Evolutionary conservation across 177 flowering plant genomes (phyloP), one percentile per base, ranked within the genome.

Genomic region (Vitis hybrid): DNA sequence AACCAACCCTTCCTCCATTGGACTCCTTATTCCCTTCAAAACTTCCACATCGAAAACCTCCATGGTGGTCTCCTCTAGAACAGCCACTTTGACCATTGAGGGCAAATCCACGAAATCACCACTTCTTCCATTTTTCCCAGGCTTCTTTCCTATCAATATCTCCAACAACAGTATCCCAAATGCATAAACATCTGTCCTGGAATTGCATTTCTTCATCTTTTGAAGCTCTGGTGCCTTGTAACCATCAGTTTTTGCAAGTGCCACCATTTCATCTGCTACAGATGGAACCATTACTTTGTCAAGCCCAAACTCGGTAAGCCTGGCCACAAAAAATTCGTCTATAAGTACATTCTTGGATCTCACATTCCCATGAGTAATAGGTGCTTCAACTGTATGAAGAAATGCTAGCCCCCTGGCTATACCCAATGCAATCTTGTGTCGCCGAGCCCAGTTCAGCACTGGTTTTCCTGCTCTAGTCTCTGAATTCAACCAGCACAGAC

Each of bases 161-260:
- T 95, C 99, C 66, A 95, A 75, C 55, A 95, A 65, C 6, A 93
- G 81, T 68, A 95, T 93, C 58, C 99, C 99, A 76, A 89, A 95
- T 21, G 98, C 91, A 65, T 89, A 95, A 2, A 95, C 97, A 72
- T 95, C 99, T 18, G 95, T 91, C 73, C 97, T 85, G 23, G 95
- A 82, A 71, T 80, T 93, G 85, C 92, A 90, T 72, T 90, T 93
- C 83, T 89, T 91, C 99, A 93, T 95, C 81, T 70, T 89, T 59
- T 90, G 94, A 52, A 95, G 91, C 73, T 95, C 99, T 10, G 99
- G 98, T 48, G 99, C 97, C 73, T 88, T 93, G 86, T 90, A 93
- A 0, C 99, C 99, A 39, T 95, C 97, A 2, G 84, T 34, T 77
- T 95, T 95, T 56, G 97, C 91, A 54, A 77, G 80, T 14, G 93